phyloP scores from a whole-genome alignment of 495 filamentous ascomycete species.

The Lichenothelia convexa region DNA sequence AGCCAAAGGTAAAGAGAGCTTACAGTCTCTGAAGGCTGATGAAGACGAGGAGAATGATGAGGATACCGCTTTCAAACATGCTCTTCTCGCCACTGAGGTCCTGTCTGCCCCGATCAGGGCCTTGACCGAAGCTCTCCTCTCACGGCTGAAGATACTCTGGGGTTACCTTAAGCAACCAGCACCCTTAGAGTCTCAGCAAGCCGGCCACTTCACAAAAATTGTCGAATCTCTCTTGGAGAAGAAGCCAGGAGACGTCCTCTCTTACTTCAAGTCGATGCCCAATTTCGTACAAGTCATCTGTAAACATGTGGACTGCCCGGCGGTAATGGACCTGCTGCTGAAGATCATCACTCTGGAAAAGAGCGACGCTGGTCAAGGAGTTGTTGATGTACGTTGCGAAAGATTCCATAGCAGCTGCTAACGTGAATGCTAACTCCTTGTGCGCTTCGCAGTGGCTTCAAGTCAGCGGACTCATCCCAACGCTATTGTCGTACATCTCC shows the following conservation, averaged over 20 bases:
- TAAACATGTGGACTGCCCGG: constrained; percentile 89
- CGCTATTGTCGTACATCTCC: constrained; percentile 70
- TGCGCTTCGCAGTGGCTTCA: constrained; percentile 59
- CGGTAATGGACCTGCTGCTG: constrained; percentile 95
- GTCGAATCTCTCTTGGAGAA: constrained; percentile 92
- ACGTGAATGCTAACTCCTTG: constrained; percentile 3
- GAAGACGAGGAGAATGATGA: constrained; percentile 34
- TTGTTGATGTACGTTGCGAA: constrained; percentile 62
- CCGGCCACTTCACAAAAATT: constrained; percentile 96
- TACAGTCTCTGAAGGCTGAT: constrained; percentile 14
- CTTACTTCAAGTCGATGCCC: constrained; percentile 65
- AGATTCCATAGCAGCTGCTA: background rate
- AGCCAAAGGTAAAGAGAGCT: constrained; percentile 12
- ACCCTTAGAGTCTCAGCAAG: constrained; percentile 78
- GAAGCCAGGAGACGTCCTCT: constrained; percentile 93
- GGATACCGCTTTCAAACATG: constrained; percentile 77
- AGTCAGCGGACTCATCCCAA: constrained; percentile 74
- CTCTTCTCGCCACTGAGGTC: constrained; percentile 80
- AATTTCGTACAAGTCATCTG: constrained; percentile 69
- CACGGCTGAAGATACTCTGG: constrained; percentile 72
- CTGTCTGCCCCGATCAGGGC: constrained; percentile 94
- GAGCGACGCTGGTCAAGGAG: constrained; percentile 73
- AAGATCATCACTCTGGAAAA: constrained; percentile 97
- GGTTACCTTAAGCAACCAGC: constrained; percentile 60
- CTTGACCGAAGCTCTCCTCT: constrained; percentile 73